phyloP scores from a whole-genome alignment of 129 eudicot genomes.

The Saussurea involucrata region DNA sequence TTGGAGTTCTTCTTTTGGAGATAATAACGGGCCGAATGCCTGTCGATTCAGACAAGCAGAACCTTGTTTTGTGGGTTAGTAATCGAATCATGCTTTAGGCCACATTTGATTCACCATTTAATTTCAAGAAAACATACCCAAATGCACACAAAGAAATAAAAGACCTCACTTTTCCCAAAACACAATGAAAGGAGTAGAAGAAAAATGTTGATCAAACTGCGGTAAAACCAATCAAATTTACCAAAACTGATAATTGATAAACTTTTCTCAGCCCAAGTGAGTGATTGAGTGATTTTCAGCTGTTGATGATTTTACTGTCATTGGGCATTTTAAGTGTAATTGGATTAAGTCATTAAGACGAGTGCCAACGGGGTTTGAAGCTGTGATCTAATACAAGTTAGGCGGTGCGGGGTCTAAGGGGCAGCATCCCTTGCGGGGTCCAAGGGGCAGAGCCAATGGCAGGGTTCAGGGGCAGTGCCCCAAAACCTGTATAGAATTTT shows the following conservation, averaged over 20 bases:
- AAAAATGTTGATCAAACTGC: not conserved
- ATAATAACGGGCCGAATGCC: slow-evolving; percentile 83
- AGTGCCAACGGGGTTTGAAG: too few species aligned
- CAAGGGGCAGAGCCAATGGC: too few species aligned
- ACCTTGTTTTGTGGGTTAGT: slow-evolving; percentile 78
- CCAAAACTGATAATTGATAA: not conserved
- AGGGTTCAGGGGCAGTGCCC: too few species aligned
- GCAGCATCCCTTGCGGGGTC: too few species aligned
- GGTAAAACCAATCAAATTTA: not conserved
- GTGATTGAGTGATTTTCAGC: too few species aligned
- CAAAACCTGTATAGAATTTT: too few species aligned
- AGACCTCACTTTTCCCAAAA: not conserved
- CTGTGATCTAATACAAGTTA: too few species aligned
- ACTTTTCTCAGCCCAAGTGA: not conserved
- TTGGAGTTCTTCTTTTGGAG: slow-evolving; percentile 82
- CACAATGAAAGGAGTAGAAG: not conserved
- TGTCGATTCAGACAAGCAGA: slow-evolving; percentile 58
- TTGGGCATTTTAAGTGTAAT: too few species aligned
- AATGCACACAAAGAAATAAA: not conserved
- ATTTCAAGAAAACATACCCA: not conserved
- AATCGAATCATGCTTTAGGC: not conserved
- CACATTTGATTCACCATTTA: not conserved
- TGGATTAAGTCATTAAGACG: too few species aligned
- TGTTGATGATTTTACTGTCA: too few species aligned
- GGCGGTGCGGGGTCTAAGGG: too few species aligned